Base-by-base conservation (phyloP, 2,329 filamentous ascomycete species). In the Nannizziopsis arthrosporioides region DNA sequence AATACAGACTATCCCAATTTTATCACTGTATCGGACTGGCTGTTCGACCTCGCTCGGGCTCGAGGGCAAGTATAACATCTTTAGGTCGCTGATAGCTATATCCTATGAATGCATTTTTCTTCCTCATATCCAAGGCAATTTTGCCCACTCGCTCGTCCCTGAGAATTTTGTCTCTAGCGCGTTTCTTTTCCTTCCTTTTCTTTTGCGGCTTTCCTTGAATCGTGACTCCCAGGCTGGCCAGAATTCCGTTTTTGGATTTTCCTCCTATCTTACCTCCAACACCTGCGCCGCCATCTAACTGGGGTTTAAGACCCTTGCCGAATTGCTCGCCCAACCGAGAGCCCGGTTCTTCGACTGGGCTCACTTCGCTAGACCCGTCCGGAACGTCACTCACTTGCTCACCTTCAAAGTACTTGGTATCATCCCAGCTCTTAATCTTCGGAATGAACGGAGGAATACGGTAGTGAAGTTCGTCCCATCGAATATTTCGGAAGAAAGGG, bases 341-440 rank as follows among this genome's bases (percentile, higher is more conserved):
- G 19, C 38, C 18, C 11, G 10, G n/a, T 27, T 49, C 47, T 22
- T 41, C 50, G 35, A 10, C 6, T n/a, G 22, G 22, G 30, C 47
- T 49, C 8, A 11, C 44, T 38, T 51, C 43, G 27, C 56, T 35
- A 1, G 67, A 66, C 1, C 65, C 62, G 2, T 68, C 75, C 72
- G 71, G 74, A 72, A 65, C 55, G 57, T 84, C 80, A 31, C 76
- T 79, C 44, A 90, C 78, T 36, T 85, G 80, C 9, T 59, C 61
- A 43, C 88, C 82, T 50, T 94, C 85, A 60, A 96, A 96, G 62
- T 94, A 96, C 58, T 84, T 85, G 1, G 88, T 92, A 60, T 89
- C 84, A 44, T 84, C 81, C 54, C 74, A 70, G 27, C 72, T 70
- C 35, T 72, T 72, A 18, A 95, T 80, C 8, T 79, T 74, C 0